Evolutionary conservation across 1,284 basidiomycete species (phyloP), one percentile per base, ranked within the genome.

Genomic region (Phylloporus sp.): DNA sequence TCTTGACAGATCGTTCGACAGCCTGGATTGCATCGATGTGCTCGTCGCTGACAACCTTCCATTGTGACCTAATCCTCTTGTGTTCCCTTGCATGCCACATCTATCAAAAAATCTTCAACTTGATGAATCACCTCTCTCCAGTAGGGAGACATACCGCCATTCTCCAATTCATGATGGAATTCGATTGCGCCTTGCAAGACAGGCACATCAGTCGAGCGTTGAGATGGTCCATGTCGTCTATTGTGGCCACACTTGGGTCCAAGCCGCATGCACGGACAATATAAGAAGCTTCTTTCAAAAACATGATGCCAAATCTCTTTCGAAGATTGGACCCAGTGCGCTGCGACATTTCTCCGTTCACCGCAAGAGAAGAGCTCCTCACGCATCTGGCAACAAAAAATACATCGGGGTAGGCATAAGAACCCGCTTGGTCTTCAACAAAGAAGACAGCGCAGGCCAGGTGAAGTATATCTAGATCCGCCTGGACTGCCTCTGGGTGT

Each of bases 201-300:
- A 67, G 27, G 32, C 68, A 70, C 25, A 8, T 58, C 58, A 68
- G 17, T 32, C 62, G 59, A 29, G 65, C 64, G 29, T 71, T 65
- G 14, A 29, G 63, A 11, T 10, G 35, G 37, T 69, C 65, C 73
- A 74, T 74, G 20, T 75, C 62, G 12, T 60, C 63, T 7, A 39
- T 19, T 4, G 61, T 74, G 35, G 69, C 59, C 11, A 68, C 59
- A 47, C 27, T 49, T 37, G 75, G 73, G 32, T 72, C 71, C 52
- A 73, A 17, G 23, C 52, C 63, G 23, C 71, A 68, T 15, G 63
- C 43, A 60, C 23, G 45, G 17, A 71, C 52, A 5, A 73, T 55
- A 25, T 66, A 57, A 19, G 62, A 65, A 5, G 72, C 70, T 25
- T 37, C 66, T 10, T 39, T 27, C 19, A 67, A 27, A 23, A 65